These are phyloP conservation scores for Monosporascus sp. DNA, from an alignment of 2,329 filamentous ascomycete species.

Conservation along the genomic window DNA sequence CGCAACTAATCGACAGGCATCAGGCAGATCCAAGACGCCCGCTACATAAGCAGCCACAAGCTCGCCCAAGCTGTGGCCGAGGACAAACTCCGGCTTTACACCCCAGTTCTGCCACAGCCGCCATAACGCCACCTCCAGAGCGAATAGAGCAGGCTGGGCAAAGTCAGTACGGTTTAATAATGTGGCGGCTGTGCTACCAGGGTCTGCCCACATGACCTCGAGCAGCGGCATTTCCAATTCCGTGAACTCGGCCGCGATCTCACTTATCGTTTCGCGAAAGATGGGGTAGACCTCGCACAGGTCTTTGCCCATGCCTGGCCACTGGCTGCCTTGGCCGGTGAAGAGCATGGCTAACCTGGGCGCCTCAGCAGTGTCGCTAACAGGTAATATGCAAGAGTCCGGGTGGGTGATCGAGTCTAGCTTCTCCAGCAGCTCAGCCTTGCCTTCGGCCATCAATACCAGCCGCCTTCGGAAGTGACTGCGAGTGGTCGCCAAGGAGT, in stretches of 20 bases:
- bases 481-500: conserved; percentile 26
- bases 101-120: conserved; percentile 26
- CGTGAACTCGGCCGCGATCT: conserved; percentile 15
- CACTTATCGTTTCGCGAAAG: conserved; percentile 21
- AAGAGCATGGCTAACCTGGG: conserved; percentile 27
- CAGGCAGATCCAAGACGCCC: conserved; percentile 24
- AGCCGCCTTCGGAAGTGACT: conserved; percentile 18
- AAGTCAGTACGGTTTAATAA: conserved; percentile 25
- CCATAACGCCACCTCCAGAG: conserved; percentile 27
- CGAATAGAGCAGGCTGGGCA: conserved; percentile 28
- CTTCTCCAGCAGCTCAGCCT: conserved; percentile 13
- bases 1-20: conserved; percentile 27
- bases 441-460: conserved; percentile 15
- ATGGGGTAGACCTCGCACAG: conserved; percentile 18
- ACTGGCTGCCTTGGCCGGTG: conserved; percentile 31
- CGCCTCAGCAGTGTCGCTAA: neutral
- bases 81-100: conserved; percentile 21
- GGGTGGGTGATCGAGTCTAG: conserved; percentile 2
- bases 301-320: conserved; percentile 26
- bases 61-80: conserved; percentile 28
- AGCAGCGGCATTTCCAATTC: conserved; percentile 20
- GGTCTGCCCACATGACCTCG: conserved; percentile 26
- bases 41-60: conserved; percentile 26
- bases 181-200: conserved; percentile 12
- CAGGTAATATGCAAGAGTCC: no score